phyloP scores from a whole-genome alignment of 495 filamentous ascomycete genomes.

The Cercophora sp. region DNA sequence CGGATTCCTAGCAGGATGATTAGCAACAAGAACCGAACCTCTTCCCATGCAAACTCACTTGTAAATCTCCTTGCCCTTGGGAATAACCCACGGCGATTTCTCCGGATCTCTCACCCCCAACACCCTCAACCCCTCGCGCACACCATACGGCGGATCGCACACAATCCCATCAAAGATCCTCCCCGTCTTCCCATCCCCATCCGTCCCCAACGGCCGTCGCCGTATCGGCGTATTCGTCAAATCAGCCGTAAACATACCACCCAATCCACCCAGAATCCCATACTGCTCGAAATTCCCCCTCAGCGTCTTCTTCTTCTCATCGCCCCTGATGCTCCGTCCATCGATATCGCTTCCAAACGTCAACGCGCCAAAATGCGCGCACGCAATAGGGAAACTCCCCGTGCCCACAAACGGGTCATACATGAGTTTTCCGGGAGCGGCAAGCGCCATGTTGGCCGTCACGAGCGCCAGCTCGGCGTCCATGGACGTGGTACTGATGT shows the following conservation, averaged over 20 bases:
- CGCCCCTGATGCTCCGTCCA: conserved; percentile 75
- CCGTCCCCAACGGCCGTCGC: conserved; percentile 16
- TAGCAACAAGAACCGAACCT: no score
- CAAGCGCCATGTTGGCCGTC: conserved; percentile 85
- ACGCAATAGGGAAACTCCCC: conserved; percentile 82
- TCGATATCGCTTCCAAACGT: conserved; percentile 89
- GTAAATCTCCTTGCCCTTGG: conserved; percentile 68
- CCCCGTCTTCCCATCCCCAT: conserved; percentile 26
- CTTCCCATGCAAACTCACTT: conserved; percentile 59
- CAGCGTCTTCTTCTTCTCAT: conserved; percentile 50
- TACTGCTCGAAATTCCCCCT: conserved; percentile 83
- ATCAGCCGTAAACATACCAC: conserved; percentile 80
- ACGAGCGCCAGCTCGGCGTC: conserved; percentile 89
- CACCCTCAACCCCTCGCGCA: conserved; percentile 86
- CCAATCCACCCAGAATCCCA: conserved; percentile 54
- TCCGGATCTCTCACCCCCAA: conserved; percentile 68
- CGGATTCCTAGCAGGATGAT: conserved; percentile 48
- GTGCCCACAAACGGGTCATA: conserved; percentile 96
- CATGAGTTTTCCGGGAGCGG: conserved; percentile 74
- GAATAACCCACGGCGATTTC: conserved; percentile 57
- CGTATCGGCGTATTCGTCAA: conserved; percentile 83
- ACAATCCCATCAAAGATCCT: conserved; percentile 81
- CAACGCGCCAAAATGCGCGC: conserved; percentile 81
- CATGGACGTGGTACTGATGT: conserved; percentile 96
- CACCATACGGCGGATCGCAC: conserved; percentile 98